Base-by-base conservation (phyloP, 352 stramenopile species). In the Plasmopara viticola region DNA sequence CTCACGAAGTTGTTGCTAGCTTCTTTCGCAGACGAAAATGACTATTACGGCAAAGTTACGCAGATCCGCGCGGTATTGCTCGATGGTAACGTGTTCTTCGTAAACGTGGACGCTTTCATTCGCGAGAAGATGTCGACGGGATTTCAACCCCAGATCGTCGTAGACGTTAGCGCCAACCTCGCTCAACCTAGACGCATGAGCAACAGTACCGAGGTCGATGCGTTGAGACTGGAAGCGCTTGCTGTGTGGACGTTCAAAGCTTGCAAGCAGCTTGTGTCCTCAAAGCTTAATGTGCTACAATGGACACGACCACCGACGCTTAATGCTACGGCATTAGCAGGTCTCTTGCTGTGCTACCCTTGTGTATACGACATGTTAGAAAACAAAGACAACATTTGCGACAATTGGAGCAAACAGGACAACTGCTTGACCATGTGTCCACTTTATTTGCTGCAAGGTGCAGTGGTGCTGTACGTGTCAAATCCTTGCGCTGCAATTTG, bases 351-450 rank as follows among this genome's bases (percentile, higher is more conserved):
- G 10, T 74, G 66, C 47, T 82, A 82, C 35, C 66, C 68, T 13
- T 68, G 50, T 35, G 51, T 78, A 20, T 81, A 78, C 54, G 64
- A 72, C 47, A 53, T 75, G 15, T 44, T 52, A 5, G 44, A 37
- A 5, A 52, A 53, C n/a, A 17, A 17, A 31, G 15, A 51, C 12
- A 18, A 42, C 10, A 17, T 18, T 28, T n/a, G 9, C 6, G 44
- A 47, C 15, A 57, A 45, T 5, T 79, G 68, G 72, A 49, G 37
- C 12, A 45, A 54, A 14, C 66, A 79, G 47, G 54, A 60, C 5
- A 87, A 85, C 47, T 85, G 71, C 38, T 65, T 87, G n/a, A 57
- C 62, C 4, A 62, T 82, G 66, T 71, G 64, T 50, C 69, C 71
- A 17, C 65, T 87, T 37, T 51, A 54, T 28, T 49, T 87, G 14